Percentiles rank a stretch among this genome's conserved stretches.
Evolutionary conservation across 768 basidiomycete genomes (phyloP).

Genomic region (Hemileccinum rubropunctum): DNA sequence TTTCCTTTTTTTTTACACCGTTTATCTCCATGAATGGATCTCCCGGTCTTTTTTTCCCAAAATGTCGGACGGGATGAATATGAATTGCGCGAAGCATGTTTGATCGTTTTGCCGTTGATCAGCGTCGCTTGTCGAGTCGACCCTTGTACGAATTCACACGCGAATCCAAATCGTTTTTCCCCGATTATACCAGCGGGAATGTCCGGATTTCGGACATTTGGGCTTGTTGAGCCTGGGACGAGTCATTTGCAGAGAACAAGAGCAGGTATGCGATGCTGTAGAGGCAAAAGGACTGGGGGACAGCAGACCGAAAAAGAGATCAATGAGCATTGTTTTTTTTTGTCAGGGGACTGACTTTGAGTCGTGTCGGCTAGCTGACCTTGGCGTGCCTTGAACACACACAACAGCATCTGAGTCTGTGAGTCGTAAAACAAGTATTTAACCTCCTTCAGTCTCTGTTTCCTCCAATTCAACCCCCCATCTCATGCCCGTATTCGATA

Average conservation of each 20-base stretch:
- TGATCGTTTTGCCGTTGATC: neutral
- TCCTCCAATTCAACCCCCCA: neutral
- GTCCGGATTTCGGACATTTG: too few species aligned
- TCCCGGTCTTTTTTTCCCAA: conserved; percentile 11
- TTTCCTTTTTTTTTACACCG: neutral
- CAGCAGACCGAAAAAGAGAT: too few species aligned
- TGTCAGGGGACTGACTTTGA: too few species aligned
- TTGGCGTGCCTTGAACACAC: conserved; percentile 2
- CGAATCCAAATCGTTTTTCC: conserved; percentile 7
- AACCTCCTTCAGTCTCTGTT: neutral
- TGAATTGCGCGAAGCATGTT: neutral
- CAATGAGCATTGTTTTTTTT: too few species aligned
- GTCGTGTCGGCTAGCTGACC: too few species aligned
- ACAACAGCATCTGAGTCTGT: too few species aligned
- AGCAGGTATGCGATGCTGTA: conserved; percentile 7
- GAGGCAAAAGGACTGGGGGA: neutral
- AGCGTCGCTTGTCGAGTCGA: neutral
- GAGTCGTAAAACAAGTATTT: neutral
- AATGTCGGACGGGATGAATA: neutral
- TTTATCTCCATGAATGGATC: conserved; percentile 14
- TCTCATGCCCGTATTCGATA: conserved; percentile 57
- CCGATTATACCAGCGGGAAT: conserved; percentile 14
- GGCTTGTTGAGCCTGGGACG: neutral
- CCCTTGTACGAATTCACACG: conserved; percentile 11
- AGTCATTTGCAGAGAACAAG: conserved; percentile 2